Base-by-base conservation (phyloP, 108 stramenopile species). In the Cyclostephanos invisitatus region DNA sequence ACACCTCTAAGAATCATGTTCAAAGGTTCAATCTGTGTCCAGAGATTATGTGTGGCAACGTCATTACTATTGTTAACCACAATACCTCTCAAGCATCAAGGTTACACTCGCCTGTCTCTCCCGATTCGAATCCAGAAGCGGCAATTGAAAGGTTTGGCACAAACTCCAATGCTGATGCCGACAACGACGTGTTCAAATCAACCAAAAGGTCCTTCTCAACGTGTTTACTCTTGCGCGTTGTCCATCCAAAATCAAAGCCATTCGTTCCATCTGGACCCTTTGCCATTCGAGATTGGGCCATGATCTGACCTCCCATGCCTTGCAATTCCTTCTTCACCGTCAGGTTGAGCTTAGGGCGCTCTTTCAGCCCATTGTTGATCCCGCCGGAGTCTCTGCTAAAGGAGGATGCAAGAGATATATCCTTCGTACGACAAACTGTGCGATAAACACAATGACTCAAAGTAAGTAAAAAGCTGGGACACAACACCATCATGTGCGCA, bases 201-300 rank as follows among this genome's bases (percentile, higher is more conserved):
- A 37, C 37, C 35, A 12, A 36, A 15, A 17, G 15, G 38, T 60
- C 59, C 32, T 60, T 37, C 59, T 60, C 3, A 44, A n/a, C 25
- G 7, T 70, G 50, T 22, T 18, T 25, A 64, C 77, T 86, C 24
- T 64, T 60, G 18, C 87, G 84, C 11, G 48, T 79, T 18, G 87
- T 89, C 87, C 88, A 89, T 10, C 90, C 85, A 37, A 62, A 12
- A 28, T 28, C 72, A 61, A 94, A 91, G 2, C 90, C 90, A 47
- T 62, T 66, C 4, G 86, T 86, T 10, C 85, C 88, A 66, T 91
- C 88, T 5, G 90, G 90, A 29, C 90, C 90, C 64, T 74, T 80
- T 10, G 90, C 92, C 92, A 93, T 93, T 64, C 77, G 75, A 58
- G 87, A 89, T 67, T 94, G 92, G 17, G 92, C 90, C 84, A 91